A percentile compares a stretch with the other conserved stretches of the same genome.
These are phyloP conservation scores for Apiotrichum mycotoxinovorans DNA, from an alignment of 1,284 basidiomycete genomes.

Conservation along the genomic window DNA sequence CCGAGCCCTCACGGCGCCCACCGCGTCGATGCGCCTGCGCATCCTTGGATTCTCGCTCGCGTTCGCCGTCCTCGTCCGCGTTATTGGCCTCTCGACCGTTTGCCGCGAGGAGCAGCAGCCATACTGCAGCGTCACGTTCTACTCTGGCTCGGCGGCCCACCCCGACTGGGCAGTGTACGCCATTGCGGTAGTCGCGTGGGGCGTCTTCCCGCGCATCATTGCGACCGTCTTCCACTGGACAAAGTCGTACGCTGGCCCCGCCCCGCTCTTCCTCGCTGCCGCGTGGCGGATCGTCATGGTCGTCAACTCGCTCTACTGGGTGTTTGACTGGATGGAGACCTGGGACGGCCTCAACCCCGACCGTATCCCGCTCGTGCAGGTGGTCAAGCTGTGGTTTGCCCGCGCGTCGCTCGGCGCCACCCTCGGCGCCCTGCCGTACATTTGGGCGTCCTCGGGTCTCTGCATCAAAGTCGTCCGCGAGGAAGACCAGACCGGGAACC, in stretches of 20 bases:
- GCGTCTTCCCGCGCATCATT: constrained; percentile 59
- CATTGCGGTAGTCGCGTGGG: constrained; percentile 57
- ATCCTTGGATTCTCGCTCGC: constrained; percentile 67
- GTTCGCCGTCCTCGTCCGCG: constrained; percentile 66
- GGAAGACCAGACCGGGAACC: constrained; percentile 33
- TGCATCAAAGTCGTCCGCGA: constrained; percentile 62
- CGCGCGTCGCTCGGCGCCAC: constrained; percentile 58
- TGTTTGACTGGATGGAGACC: constrained; percentile 69
- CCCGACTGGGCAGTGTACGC: constrained; percentile 60
- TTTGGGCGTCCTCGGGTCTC: constrained; percentile 70
- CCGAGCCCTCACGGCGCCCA: constrained; percentile 62
- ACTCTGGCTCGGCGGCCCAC: constrained; percentile 64
- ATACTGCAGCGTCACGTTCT: constrained; percentile 80
- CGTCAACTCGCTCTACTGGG: constrained; percentile 65
- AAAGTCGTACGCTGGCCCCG: constrained; percentile 69
- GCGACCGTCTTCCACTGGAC: constrained; percentile 62
- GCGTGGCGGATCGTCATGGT: constrained; percentile 61
- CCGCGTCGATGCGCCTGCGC: constrained; percentile 64
- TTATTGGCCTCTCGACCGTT: constrained; percentile 72
- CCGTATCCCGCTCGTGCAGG: constrained; percentile 52
- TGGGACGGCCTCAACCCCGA: constrained; percentile 41
- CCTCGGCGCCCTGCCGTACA: constrained; percentile 56
- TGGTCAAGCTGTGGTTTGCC: constrained; percentile 61
- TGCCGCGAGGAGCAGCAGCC: constrained; percentile 95
- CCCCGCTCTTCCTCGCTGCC: constrained; percentile 60